Base-by-base conservation (phyloP, 495 filamentous ascomycete genomes). In the Penicillium waksmanii region DNA sequence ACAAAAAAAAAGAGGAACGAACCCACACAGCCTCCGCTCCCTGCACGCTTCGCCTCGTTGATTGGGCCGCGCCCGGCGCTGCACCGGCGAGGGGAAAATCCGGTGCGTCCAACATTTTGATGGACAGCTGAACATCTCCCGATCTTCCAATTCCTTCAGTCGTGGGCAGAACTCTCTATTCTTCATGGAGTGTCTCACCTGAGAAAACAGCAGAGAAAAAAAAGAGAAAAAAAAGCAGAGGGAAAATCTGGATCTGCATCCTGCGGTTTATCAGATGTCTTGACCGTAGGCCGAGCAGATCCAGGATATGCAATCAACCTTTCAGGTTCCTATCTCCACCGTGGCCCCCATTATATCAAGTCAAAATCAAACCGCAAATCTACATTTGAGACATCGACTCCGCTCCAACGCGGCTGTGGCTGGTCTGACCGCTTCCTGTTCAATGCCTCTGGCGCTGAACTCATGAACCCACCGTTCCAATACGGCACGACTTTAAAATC, bases 231-330 rank as follows among this genome's bases (percentile, higher is more conserved):
- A 34, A 25, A 27, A 53, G 21, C 40, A 57, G 44, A 7, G 27
- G 27, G 18, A 33, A 17, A 33, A 62, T 31, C 38, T 35, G 51
- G 40, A 31, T 57, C 56, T 62, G 55, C 46, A 36, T 40, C 58
- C 57, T 59, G 62, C 58, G 43, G 52, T 43, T 57, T 25, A 62
- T 67, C 66, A 62, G 64, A 69, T 69, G 43, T 55, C 50, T 66
- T 60, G 38, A 60, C 40, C 56, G 60, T 54, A 56, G 43, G 38
- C 63, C 18, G 23, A 48, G 46, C 42, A 61, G 48, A 62, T 64
- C 61, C 66, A 53, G 66, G 64, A 69, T 65, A 69, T 69, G 61
- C 63, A 66, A 56, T 48, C 48, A 17, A 44, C 17, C 42, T 44
- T 44, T 44, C 42, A 44, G 7, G 42, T 48, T 27, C 19, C 46